These are phyloP conservation scores for Coffea canephora DNA, from an alignment of 257 asterid genomes.

Conservation along the genomic window DNA sequence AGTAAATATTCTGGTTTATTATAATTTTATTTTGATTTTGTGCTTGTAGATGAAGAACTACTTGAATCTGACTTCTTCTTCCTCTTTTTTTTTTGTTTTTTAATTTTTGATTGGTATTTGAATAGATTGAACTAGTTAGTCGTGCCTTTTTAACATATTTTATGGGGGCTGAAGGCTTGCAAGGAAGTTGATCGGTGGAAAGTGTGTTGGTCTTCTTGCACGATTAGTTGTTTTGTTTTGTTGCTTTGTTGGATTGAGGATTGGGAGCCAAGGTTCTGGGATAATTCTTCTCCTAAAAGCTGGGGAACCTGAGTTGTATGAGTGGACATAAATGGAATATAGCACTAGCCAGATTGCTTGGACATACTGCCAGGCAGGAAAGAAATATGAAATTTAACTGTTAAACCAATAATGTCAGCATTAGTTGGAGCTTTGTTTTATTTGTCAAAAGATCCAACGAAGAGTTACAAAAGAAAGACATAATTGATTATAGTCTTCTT, in stretches of 20 bases:
- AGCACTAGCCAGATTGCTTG: background rate
- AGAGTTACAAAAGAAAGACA: background rate
- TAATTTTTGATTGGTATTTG: too few relatives aligned
- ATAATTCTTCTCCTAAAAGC: background rate
- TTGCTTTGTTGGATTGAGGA: background rate
- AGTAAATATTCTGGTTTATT: background rate
- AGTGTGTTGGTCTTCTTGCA: background rate
- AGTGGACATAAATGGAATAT: background rate
- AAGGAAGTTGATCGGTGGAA: background rate
- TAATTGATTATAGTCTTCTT: background rate
- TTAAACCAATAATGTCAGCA: background rate
- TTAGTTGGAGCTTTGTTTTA: background rate
- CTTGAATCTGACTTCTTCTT: background rate
- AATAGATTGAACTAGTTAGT: too few relatives aligned
- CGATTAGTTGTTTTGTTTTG: background rate
- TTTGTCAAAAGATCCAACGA: background rate
- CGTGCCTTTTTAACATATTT: background rate
- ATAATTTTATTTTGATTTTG: background rate
- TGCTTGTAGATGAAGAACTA: background rate
- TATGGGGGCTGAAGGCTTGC: background rate
- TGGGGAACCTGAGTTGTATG: slow-evolving; percentile 4
- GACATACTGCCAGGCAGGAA: background rate
- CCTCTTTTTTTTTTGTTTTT: background rate
- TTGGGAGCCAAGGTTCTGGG: background rate
- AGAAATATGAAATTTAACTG: background rate